Base-by-base conservation (phyloP, 2,329 filamentous ascomycete species). In the Tolypocladium ovalisporum region DNA sequence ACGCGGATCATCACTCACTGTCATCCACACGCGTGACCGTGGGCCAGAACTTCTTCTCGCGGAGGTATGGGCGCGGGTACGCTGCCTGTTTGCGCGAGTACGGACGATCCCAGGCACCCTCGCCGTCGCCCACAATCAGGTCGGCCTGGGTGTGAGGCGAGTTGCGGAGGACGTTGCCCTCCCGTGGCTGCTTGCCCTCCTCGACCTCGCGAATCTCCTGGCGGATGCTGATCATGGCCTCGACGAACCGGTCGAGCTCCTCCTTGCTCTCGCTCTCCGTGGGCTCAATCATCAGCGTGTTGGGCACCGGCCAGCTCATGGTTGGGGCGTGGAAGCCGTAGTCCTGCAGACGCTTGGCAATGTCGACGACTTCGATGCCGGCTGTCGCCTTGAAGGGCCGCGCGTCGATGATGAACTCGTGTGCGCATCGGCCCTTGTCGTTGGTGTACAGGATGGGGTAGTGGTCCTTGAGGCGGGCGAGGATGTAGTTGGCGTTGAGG, bases 1-100 rank as follows among this genome's bases (percentile, higher is more conserved):
- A 9, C 10, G n/a, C 9, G 9, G 1, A 8, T 7, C 29, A 29
- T 34, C 9, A 79, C 87, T 79, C 73, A 93, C 89, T 82, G 77
- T 97, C 93, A 70, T 97, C 89, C 24, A 97, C 79, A 70, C 93
- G 82, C 8, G 88, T 90, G 17, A 96, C 90, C 39, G 79, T 86
- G 0, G 93, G 92, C 93, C 93, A 97, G 76, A 97, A 97, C 79
- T 97, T 97, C 87, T 95, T 97, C 82, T 96, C 89, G 71, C 83
- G 82, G 61, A 97, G 75, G 74, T 84, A 96, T 0, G 85, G 78
- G 61, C 96, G 70, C 22, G 93, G 93, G 70, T 96, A 97, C 0
- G 90, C 93, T 0, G 93, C 93, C 73, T 86, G 81, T 75, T 94
- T 87, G 34, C 91, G 78, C 1, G 79, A 83, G 71, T 97, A 97